phyloP scores from a whole-genome alignment of 768 basidiomycete genomes.

The Leccinum sublutescens region DNA sequence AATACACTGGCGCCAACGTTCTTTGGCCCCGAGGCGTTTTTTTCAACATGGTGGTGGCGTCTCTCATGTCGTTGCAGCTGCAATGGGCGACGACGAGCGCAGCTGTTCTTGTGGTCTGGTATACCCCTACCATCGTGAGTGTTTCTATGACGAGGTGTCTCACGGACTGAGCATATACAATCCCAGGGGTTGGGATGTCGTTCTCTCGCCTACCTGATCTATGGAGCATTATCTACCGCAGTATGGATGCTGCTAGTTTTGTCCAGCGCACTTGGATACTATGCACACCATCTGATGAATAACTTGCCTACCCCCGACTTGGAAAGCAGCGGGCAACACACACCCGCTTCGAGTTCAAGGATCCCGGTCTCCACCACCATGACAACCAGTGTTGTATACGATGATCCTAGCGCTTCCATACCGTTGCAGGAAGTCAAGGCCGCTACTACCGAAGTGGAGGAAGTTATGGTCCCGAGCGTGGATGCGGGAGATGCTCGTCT shows the following conservation, averaged over 20 bases:
- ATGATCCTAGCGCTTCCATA: not conserved
- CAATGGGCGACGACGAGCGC: slow-evolving; percentile 35
- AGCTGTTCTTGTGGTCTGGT: slow-evolving; percentile 29
- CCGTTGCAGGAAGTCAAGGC: not conserved
- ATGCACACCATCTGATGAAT: slow-evolving; percentile 10
- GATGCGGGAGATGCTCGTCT: not conserved
- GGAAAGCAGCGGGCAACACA: not conserved
- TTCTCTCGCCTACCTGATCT: slow-evolving; percentile 32
- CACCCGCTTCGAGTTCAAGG: not conserved
- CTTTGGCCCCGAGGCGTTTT: slow-evolving; percentile 26
- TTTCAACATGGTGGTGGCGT: slow-evolving; percentile 31
- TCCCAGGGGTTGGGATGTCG: slow-evolving; percentile 35
- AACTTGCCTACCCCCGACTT: not conserved
- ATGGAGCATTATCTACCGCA: slow-evolving; percentile 27
- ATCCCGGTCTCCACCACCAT: not conserved
- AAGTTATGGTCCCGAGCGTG: not conserved
- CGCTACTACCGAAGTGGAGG: not conserved
- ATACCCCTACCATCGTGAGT: slow-evolving; percentile 32
- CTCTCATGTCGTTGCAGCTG: slow-evolving; percentile 27
- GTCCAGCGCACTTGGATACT: slow-evolving; percentile 29
- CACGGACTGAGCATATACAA: not conserved
- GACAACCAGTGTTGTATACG: too few relatives aligned
- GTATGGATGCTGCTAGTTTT: slow-evolving; percentile 32
- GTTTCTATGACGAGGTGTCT: not conserved
- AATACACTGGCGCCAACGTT: not conserved